Conservation (phyloP, 306 rosid species). For the Cucurbita maxima region DNA sequence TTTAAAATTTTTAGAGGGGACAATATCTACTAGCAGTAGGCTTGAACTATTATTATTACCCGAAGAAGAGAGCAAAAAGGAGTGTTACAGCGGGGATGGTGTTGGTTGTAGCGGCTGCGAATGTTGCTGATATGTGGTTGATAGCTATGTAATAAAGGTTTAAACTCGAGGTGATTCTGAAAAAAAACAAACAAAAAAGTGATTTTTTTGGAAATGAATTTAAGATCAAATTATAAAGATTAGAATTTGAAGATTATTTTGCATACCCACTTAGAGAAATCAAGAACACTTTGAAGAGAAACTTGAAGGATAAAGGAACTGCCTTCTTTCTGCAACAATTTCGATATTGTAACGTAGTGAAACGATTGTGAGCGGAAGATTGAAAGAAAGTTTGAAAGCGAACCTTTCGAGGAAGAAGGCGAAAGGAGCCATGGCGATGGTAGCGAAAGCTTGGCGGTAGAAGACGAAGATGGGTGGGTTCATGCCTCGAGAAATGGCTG, state of each 20-base stretch:
- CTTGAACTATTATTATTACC: conserved; percentile 14
- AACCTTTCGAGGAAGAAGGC: conserved; percentile 75
- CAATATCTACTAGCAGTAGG: too few relatives aligned
- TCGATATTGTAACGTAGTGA: not conserved
- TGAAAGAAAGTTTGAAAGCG: not conserved
- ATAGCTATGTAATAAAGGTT: conserved; percentile 66
- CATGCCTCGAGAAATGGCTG: conserved; percentile 80
- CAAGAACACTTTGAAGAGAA: conserved; percentile 56
- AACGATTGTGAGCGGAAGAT: not conserved
- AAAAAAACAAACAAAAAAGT: not conserved
- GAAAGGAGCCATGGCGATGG: conserved; percentile 55
- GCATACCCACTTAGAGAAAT: conserved; percentile 69
- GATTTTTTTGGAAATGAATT: not conserved
- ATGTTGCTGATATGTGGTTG: conserved; percentile 75
- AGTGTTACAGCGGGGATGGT: conserved; percentile 75
- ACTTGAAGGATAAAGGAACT: conserved; percentile 43
- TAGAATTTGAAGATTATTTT: not conserved
- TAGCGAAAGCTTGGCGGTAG: conserved; percentile 78
- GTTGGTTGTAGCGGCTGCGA: conserved; percentile 77
- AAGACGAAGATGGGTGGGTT: conserved; percentile 78
- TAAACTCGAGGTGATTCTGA: conserved; percentile 64
- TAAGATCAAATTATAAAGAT: not conserved
- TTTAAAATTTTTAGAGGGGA: too few relatives aligned
- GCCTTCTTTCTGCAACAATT: conserved; percentile 38
- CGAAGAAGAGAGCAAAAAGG: conserved; percentile 41